Percentiles rank a stretch among this genome's conserved stretches.
Conservation (phyloP, 208 protist species). For the Acanthamoeba quina region DNA sequence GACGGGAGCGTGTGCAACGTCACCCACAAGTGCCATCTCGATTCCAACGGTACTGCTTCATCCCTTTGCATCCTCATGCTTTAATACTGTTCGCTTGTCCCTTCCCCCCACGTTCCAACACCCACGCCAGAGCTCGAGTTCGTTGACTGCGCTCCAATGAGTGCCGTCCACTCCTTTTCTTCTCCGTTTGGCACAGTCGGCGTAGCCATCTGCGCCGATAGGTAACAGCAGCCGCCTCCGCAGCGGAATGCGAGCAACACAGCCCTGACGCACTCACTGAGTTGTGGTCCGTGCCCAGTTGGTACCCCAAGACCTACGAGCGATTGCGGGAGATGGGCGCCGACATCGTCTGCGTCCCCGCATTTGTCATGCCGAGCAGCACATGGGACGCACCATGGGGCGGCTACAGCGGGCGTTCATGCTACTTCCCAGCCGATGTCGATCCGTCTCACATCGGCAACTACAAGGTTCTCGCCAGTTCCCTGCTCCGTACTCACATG, state of each 20-base stretch:
- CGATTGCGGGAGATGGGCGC: neutral
- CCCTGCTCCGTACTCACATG: neutral
- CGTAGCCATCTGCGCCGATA: neutral
- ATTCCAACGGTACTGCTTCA: neutral
- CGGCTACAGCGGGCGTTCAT: neutral
- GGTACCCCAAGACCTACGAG: neutral
- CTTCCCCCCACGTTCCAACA: neutral
- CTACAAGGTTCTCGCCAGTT: too few relatives aligned
- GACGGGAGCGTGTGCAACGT: neutral
- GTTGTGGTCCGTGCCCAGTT: too few relatives aligned
- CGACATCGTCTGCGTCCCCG: neutral
- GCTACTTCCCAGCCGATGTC: neutral
- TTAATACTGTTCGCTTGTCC: neutral
- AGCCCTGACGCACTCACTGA: neutral
- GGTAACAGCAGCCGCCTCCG: neutral
- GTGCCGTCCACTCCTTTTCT: neutral
- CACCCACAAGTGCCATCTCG: neutral
- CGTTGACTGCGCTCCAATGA: neutral
- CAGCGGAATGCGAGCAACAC: neutral
- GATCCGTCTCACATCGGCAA: neutral
- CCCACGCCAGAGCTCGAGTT: neutral
- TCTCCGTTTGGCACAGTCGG: neutral
- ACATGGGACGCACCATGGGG: neutral
- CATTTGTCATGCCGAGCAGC: neutral
- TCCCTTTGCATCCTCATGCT: too few relatives aligned